Evolutionary conservation across 352 stramenopile species (phyloP), one percentile per base, ranked within the genome.

Genomic region (Pythium phragmitis): DNA sequence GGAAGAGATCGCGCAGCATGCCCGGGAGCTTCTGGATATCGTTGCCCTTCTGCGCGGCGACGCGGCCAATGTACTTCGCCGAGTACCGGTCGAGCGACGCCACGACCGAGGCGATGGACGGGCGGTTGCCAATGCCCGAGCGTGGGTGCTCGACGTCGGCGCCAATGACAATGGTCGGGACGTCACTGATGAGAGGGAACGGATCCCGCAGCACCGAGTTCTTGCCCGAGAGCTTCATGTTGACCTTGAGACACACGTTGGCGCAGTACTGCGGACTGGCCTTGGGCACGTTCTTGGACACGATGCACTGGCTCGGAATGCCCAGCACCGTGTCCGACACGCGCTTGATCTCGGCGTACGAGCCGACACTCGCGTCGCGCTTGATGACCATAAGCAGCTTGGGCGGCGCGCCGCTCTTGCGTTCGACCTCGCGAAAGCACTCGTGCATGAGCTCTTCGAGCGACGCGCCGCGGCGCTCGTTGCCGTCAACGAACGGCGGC

Each of bases 1-100:
- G 71, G 48, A 96, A 83, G 23, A 96, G 69, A 16, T 93, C 81
- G 11, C 75, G 75, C 5, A 90, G 65, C 80, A 92, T 88, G 39
- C 65, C 62, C 6, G 79, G 78, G 41, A 90, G 62, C 37, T 83
- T 72, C 43, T 82, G 67, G 26, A 89, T 90, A 37, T 72, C 59
- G 11, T 63, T 55, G 3, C 60, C 57, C 33, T 71, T 63, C 45
- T 80, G 70, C 19, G 70, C 52, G n/a, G 55, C 58, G 46, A 85
- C 75, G 46, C 79, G 66, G 5, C 64, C 75, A 41, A 73, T 51
- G 57, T 80, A 80, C 43, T 68, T 67, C 16, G 66, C 66, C 39
- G 57, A 72, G 61, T 82, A 75, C 26, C 64, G 55, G 66, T 88
- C 79, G 39, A 86, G 64, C 26, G 76, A 87, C n/a, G 76, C 79